Conservation (phyloP, 2,329 filamentous ascomycete genomes). For the Diplodia sapinea region DNA sequence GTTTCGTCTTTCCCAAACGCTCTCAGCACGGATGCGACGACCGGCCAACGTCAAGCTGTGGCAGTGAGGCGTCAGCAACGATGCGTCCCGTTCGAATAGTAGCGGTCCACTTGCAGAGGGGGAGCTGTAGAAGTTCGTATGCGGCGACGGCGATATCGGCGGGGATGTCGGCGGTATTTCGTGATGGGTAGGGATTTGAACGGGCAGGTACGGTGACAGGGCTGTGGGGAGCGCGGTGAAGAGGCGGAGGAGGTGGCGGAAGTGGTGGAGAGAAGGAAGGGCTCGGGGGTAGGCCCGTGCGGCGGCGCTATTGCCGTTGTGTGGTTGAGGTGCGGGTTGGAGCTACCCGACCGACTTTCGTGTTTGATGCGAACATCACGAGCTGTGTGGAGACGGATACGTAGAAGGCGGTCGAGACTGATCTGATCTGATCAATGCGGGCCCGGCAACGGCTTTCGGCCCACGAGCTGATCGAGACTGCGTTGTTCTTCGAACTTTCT, state of each 20-base stretch:
- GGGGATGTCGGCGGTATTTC: slow-evolving; percentile 52
- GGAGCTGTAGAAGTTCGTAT: slow-evolving; percentile 36
- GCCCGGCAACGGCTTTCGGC: slow-evolving; percentile 9
- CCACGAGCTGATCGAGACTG: not conserved
- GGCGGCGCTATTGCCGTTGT: slow-evolving; percentile 8
- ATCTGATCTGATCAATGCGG: slow-evolving; percentile 49
- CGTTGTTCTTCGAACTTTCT: not conserved
- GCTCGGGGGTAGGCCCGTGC: not conserved
- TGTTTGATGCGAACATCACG: slow-evolving; percentile 55
- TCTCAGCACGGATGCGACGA: too few relatives aligned
- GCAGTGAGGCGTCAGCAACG: too few relatives aligned
- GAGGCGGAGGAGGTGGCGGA: slow-evolving; percentile 35
- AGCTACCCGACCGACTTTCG: slow-evolving; percentile 48
- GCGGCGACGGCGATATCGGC: slow-evolving; percentile 51
- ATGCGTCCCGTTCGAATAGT: too few relatives aligned
- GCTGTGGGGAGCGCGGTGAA: slow-evolving; percentile 29
- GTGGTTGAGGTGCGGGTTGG: slow-evolving; percentile 51
- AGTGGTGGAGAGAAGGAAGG: not conserved
- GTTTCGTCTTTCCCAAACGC: too few relatives aligned
- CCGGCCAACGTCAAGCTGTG: too few relatives aligned
- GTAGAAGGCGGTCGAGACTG: slow-evolving; percentile 52
- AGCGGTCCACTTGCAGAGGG: too few relatives aligned
- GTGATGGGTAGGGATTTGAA: slow-evolving; percentile 50
- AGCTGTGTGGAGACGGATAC: slow-evolving; percentile 52
- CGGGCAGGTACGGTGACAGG: slow-evolving; percentile 32